phyloP scores from a whole-genome alignment of 169 alveolate species.

The Eimeria sp. region DNA sequence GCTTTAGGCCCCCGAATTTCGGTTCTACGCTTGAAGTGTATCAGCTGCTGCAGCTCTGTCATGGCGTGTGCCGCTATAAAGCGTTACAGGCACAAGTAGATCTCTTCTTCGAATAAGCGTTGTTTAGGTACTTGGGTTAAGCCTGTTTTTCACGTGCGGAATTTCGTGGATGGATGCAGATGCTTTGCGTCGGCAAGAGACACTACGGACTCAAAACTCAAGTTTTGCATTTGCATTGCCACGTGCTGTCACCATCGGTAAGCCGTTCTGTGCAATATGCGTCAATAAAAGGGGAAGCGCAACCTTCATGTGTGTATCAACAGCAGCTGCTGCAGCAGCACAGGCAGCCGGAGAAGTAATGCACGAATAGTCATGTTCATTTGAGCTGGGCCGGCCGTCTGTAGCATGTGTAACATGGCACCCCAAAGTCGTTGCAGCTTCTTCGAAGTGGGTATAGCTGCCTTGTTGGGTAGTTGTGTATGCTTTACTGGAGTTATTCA shows the following conservation, averaged over 20 bases:
- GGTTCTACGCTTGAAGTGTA: neutral
- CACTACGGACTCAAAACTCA: neutral
- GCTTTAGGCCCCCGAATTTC: neutral
- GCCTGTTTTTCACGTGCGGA: neutral
- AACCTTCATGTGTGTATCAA: neutral
- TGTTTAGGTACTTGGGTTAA: neutral
- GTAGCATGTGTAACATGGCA: neutral
- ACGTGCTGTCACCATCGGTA: constrained; percentile 74
- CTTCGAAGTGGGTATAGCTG: neutral
- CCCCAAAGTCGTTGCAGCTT: neutral
- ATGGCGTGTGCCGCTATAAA: neutral
- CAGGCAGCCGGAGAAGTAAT: neutral
- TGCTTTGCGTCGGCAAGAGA: constrained; percentile 69
- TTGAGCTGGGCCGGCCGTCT: neutral
- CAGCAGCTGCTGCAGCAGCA: neutral
- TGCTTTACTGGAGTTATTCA: neutral
- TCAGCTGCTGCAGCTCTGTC: neutral
- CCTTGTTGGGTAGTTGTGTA: no score
- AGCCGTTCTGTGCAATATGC: neutral
- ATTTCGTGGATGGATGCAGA: constrained; percentile 12
- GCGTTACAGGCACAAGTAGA: neutral
- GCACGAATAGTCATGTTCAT: neutral
- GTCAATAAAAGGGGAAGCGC: neutral
- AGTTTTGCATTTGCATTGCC: constrained; percentile 62
- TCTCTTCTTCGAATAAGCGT: neutral